Base-by-base conservation (phyloP, 2,329 filamentous ascomycete genomes). In the Aspergillus pseudoglaucus region DNA sequence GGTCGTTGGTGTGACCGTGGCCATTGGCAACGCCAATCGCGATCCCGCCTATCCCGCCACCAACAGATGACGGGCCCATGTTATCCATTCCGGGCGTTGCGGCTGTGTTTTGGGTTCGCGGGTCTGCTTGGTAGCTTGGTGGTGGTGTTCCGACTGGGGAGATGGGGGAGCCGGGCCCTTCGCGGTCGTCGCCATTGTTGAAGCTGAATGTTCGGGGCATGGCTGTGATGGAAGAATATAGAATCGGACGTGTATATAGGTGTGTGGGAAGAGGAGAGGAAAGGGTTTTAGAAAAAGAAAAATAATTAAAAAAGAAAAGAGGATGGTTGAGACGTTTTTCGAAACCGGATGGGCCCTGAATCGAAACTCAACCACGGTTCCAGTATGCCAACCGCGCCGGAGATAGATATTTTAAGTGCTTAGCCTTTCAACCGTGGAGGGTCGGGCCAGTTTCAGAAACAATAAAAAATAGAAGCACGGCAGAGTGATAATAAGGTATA, bases 31-130 rank as follows among this genome's bases (percentile, higher is more conserved):
- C 79, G 47, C 74, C 80, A 58, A 83, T 75, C 35, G 85, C 84
- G 50, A 87, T 80, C 47, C 83, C 83, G 25, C 83, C 75, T 66
- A 88, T 82, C 47, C 83, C 84, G 56, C 83, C 84, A 18, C 73
- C 74, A 22, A 77, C 75, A 14, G 84, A 80, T 35, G 73, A 66
- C 44, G 80, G 74, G 51, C 83, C 76, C 54, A 84, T 80, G 63
- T 88, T 87, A 68, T 88, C 83, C 51, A 80, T 76, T 30, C 81
- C 83, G 2, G 82, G 81, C 1, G 82, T 85, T 22, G 73, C 68
- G 39, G 64, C 70, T 48, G 59, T 68, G 51, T 59, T 39, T 17
- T 39, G 58, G 6, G 67, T 67, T 25, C 64, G 64, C 4, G 63
- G 37, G 18, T 39, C 18, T 20, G 17, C 17, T 39, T 18, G 10